These are phyloP conservation scores for Russula brevipes DNA, from an alignment of 768 basidiomycete species.

Conservation along the genomic window DNA sequence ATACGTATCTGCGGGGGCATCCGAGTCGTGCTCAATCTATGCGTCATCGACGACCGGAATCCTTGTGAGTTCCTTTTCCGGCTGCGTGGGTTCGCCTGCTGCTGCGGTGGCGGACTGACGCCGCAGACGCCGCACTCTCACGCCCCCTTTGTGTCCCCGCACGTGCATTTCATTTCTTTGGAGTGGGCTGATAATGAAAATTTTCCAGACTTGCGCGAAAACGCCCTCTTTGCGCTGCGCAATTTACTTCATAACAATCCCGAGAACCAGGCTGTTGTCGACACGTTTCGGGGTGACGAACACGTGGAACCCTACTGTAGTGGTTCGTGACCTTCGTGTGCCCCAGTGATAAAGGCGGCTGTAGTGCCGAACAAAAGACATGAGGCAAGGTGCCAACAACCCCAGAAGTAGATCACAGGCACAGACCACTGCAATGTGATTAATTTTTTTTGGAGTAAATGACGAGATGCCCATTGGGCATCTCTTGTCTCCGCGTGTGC, in stretches of 20 bases:
- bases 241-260: slow-evolving; percentile 71
- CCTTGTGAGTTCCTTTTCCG: slow-evolving; percentile 62
- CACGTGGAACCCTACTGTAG: slow-evolving; percentile 42
- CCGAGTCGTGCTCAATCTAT: slow-evolving; percentile 78
- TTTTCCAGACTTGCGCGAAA: slow-evolving; percentile 75
- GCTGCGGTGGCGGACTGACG: neutral
- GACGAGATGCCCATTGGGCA: neutral
- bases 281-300: slow-evolving; percentile 59
- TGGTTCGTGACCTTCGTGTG: slow-evolving; percentile 38
- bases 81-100: neutral
- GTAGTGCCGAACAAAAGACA: slow-evolving; percentile 2
- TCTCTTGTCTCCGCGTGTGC: neutral
- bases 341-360: slow-evolving; percentile 22
- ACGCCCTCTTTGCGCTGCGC: slow-evolving; percentile 80
- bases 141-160: neutral
- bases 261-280: slow-evolving; percentile 77
- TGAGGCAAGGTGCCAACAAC: slow-evolving; percentile 2
- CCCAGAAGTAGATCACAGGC: neutral
- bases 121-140: neutral
- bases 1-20: slow-evolving; percentile 69
- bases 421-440: neutral
- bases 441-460: slow-evolving; percentile 10
- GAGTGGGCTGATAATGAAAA: slow-evolving; percentile 12
- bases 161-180: neutral
- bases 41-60: slow-evolving; percentile 85